Evolutionary conservation across 2,329 filamentous ascomycete genomes (phyloP).

Genomic region (Colletotrichum lupini): DNA sequence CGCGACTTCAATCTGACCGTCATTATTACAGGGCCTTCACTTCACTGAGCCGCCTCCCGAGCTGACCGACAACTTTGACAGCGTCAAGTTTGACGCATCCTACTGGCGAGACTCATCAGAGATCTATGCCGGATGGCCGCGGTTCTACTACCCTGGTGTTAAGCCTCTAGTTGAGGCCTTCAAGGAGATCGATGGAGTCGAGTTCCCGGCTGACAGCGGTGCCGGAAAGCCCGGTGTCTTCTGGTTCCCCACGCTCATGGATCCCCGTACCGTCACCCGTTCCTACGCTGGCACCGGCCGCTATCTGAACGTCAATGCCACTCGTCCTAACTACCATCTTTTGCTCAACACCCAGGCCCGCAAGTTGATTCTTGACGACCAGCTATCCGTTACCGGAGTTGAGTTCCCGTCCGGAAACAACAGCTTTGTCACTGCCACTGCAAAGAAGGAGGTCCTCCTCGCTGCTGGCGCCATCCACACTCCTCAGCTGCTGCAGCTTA

Average conservation of each 20-base stretch:
- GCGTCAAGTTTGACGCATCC: conserved; percentile 45
- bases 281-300: conserved; percentile 54
- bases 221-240: conserved; percentile 52
- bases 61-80: conserved; percentile 38
- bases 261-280: conserved; percentile 47
- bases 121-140: conserved; percentile 51
- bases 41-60: conserved; percentile 31
- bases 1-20: background rate
- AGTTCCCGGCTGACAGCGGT: conserved; percentile 52
- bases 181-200: conserved; percentile 49
- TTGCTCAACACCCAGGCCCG: conserved; percentile 46
- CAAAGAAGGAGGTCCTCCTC: conserved; percentile 49
- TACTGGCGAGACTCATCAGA: conserved; percentile 51
- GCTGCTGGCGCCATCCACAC: conserved; percentile 49
- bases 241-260: conserved; percentile 55
- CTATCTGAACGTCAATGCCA: conserved; percentile 42
- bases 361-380: conserved; percentile 44
- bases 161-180: conserved; percentile 48
- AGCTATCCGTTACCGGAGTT: conserved; percentile 47
- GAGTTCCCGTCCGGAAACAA: conserved; percentile 37
- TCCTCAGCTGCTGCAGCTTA: conserved; percentile 55
- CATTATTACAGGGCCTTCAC: conserved; percentile 10
- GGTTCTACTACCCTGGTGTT: conserved; percentile 49
- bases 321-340: conserved; percentile 47
- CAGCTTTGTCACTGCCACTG: conserved; percentile 37